Evolutionary conservation across 2,329 filamentous ascomycete genomes (phyloP), one percentile per base, ranked within the genome.

Genomic region (Epichloe festucae): DNA sequence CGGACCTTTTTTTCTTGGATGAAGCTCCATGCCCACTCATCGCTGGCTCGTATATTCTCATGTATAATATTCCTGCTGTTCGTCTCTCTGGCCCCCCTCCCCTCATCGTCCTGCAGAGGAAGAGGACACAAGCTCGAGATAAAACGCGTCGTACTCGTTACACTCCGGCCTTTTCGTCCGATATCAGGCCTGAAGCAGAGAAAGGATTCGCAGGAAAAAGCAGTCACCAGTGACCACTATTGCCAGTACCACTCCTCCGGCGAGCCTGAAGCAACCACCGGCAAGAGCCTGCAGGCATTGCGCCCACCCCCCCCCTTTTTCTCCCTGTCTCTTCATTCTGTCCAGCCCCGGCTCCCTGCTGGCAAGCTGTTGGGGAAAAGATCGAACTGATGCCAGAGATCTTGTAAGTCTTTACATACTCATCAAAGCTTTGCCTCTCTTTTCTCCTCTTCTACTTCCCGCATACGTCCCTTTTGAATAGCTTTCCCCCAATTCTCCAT

Each of bases 311-410:
- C 23, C 23, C 5, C 23, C 23, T 6, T 2, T 0, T 27, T 7
- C 48, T 21, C 47, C 41, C 23, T 49, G 52, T 46, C 48, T 12
- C 40, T 46, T 43, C 23, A 34, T 42, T 38, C 31, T 42, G 36
- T 49, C 48, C 46, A 48, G 34, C 45, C 45, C 27, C 2, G 17
- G 45, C 44, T 34, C 36, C 42, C 34, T 38, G 31, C n/a, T n/a
- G 40, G 46, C 36, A 44, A 52, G 50, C 56, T 51, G 36, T 38
- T 49, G 31, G 21, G 21, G 31, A 51, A 55, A 47, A 54, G 54
- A 57, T 53, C 53, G 53, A 53, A 51, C 49, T 48, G 54, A 52
- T 55, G 46, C 50, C 53, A 55, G 43, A 53, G 52, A 55, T 51
- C 41, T 51, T 54, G 52, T 46, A 51, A 54, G 46, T 44, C 27